phyloP scores from a whole-genome alignment of 352 stramenopile genomes.

The Phytophthora pisi region DNA sequence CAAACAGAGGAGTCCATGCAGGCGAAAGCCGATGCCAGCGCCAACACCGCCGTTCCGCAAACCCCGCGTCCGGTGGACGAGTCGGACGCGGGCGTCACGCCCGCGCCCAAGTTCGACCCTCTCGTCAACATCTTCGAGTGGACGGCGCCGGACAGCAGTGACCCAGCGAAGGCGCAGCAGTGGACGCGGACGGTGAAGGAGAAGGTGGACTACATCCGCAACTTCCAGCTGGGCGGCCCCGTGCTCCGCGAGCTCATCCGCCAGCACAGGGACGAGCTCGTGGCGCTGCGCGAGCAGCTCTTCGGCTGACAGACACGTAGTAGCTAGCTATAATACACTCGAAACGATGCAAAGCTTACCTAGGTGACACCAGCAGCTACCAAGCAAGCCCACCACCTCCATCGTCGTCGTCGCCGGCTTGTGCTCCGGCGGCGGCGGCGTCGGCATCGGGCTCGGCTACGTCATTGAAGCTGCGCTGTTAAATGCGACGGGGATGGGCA shows the following conservation, averaged over 20 bases:
- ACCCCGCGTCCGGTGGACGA: background rate
- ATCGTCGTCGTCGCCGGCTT: background rate
- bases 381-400: too few species aligned
- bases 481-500: conserved; percentile 28
- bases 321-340: background rate
- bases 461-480: conserved; percentile 20
- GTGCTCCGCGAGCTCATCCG: conserved; percentile 65
- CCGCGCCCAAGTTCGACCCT: conserved; percentile 30
- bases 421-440: background rate
- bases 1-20: background rate
- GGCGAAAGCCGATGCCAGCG: background rate
- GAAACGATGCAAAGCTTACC: background rate
- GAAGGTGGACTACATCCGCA: conserved; percentile 51
- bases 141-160: conserved; percentile 27
- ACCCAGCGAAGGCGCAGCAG: conserved; percentile 23
- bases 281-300: conserved; percentile 56
- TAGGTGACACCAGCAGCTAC: background rate
- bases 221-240: conserved; percentile 64
- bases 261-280: conserved; percentile 59
- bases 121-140: conserved; percentile 74
- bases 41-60: background rate
- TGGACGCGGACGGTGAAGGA: conserved; percentile 57
- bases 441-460: background rate
- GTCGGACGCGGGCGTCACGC: conserved; percentile 1
- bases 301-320: conserved; percentile 35